Base-by-base conservation (phyloP, 495 filamentous ascomycete species). In the Talaromyces thailandensis region DNA sequence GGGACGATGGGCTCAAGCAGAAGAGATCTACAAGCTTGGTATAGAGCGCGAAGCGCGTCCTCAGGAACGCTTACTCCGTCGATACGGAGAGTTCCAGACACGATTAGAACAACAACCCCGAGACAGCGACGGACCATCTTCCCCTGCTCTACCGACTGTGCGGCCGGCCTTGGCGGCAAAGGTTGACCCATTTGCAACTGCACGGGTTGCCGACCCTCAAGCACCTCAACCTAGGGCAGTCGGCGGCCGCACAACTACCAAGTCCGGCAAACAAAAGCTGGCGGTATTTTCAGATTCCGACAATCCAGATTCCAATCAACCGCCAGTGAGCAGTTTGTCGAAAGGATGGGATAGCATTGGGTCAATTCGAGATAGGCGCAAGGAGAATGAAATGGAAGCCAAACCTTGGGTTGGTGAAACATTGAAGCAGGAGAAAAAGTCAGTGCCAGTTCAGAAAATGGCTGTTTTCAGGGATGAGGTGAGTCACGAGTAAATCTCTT, bases 381-480 rank as follows among this genome's bases (percentile, higher is more conserved):
- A 98, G 81, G 94, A 98, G 72, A 98, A 98, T 64, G 79, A 80
- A 24, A 75, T 93, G 67, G 92, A 93, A 73, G 83, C 92, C 18
- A 91, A 86, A 73, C 92, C 93, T 18, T 97, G 92, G 93, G 88
- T 81, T 21, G 94, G 94, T 31, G 92, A 97, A 76, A 96, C 88
- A 35, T 73, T 98, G 75, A 92, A 94, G 74, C 87, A 85, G 18
- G 89, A 88, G 18, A 94, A 90, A 68, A 92, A 89, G 71, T 82
- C 87, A 68, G 84, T 75, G 62, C 87, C 84, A 52, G 81, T 79
- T 32, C 81, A 89, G 56, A 98, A 97, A 79, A 84, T 98, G 84
- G 78, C 87, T 68, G 83, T 98, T 21, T 98, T 96, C 81, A 92
- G 92, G 78, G 94, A 98, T 81, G 83, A 89, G 89, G 94, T 98